A percentile compares a stretch with the other conserved stretches of the same genome.
These are phyloP conservation scores for Hansfordia pulvinata DNA, from an alignment of 2,329 filamentous ascomycete species.

Conservation along the genomic window DNA sequence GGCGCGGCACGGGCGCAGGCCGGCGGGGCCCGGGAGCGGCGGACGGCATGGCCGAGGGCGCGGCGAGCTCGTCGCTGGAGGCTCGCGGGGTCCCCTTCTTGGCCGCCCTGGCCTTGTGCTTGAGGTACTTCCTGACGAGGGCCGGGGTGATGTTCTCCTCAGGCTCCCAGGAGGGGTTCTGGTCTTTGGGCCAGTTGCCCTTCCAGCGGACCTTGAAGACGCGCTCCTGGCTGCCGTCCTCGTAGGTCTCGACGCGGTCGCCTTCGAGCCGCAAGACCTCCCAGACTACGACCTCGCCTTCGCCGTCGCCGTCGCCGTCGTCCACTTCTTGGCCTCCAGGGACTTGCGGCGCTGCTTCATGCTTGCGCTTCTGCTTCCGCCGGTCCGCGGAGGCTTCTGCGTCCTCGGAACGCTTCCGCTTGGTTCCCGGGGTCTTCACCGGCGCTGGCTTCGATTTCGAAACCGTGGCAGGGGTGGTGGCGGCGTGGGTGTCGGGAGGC, in stretches of 20 bases:
- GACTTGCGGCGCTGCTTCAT: slow-evolving; percentile 3
- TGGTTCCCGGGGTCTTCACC: slow-evolving; percentile 1
- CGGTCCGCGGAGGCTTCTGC: no score
- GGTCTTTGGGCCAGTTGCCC: slow-evolving; percentile 38
- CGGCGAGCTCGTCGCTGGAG: no score
- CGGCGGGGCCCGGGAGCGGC: slow-evolving; percentile 5
- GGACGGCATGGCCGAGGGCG: no score
- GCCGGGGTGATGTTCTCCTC: slow-evolving; percentile 30
- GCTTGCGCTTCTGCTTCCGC: slow-evolving; percentile 2
- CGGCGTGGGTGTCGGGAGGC: background rate
- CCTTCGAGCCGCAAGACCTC: slow-evolving; percentile 30
- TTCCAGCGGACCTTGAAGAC: slow-evolving; percentile 42
- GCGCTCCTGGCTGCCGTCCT: slow-evolving; percentile 20
- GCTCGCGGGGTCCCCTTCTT: no score
- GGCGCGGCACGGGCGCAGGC: slow-evolving; percentile 1
- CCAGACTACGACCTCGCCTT: slow-evolving; percentile 18
- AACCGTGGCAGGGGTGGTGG: background rate
- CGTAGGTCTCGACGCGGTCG: slow-evolving; percentile 22
- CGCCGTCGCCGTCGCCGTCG: slow-evolving; percentile 11
- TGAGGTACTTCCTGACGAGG: slow-evolving; percentile 27
- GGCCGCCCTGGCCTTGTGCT: slow-evolving; percentile 13
- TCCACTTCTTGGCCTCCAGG: slow-evolving; percentile 8
- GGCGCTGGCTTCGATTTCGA: slow-evolving; percentile 1
- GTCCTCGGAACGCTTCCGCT: no score
- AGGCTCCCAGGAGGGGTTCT: slow-evolving; percentile 47